Conservation (phyloP, 225 moss, liverwort and hornwort species). For the Pseudoscleropodium purum region DNA sequence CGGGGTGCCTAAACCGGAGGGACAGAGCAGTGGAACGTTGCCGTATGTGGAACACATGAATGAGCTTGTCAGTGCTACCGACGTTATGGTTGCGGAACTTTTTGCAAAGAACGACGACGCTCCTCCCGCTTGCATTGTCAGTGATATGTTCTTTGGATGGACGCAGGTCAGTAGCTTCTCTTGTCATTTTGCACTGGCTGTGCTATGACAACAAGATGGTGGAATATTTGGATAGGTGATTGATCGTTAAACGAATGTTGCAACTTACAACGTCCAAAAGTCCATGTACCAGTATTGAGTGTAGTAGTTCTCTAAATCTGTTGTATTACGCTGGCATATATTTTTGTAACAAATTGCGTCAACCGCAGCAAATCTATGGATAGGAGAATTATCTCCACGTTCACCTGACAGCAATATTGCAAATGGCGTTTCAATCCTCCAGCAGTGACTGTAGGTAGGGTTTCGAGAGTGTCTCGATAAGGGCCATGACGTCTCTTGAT, state of each 20-base stretch:
- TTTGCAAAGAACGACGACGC: neutral
- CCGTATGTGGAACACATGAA: conserved; percentile 4
- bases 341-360: neutral
- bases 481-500: neutral
- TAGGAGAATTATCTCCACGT: neutral
- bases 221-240: neutral
- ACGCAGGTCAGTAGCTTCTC: conserved; percentile 13
- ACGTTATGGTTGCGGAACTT: neutral
- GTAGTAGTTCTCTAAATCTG: neutral
- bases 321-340: neutral
- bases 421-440: neutral
- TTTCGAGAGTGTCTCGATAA: neutral
- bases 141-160: conserved; percentile 48
- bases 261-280: neutral
- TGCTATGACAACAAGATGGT: neutral
- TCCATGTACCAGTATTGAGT: neutral
- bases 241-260: neutral
- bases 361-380: neutral
- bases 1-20: neutral
- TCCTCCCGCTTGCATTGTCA: conserved; percentile 33
- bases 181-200: neutral
- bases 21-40: neutral
- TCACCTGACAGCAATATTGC: no score
- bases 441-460: neutral
- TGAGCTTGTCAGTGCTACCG: neutral